These are phyloP conservation scores for Tricholoma matsutake DNA, from an alignment of 768 basidiomycete species.

Conservation along the genomic window DNA sequence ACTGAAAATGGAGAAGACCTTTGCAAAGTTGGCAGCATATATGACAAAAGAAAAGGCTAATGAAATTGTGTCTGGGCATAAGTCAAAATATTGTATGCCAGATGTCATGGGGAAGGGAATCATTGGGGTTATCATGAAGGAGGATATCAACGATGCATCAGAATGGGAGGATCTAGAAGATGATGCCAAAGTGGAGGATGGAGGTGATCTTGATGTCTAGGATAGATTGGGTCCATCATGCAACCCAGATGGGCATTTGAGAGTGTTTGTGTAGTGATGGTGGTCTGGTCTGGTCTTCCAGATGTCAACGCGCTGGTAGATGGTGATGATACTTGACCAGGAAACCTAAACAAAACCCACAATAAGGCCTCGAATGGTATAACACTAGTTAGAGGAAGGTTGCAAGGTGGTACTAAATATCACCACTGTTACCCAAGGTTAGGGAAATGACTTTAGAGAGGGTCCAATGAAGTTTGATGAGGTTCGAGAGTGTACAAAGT, in stretches of 20 bases:
- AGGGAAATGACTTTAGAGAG: too few relatives aligned
- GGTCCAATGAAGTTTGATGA: too few relatives aligned
- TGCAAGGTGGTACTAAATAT: too few relatives aligned
- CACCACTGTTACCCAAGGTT: too few relatives aligned
- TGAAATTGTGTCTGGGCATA: not conserved
- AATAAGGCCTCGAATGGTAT: too few relatives aligned
- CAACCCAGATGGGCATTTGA: too few relatives aligned
- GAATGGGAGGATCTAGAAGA: not conserved
- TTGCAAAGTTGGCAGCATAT: conserved; percentile 15
- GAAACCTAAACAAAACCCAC: too few relatives aligned
- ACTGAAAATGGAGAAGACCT: conserved; percentile 26
- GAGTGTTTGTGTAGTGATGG: not conserved
- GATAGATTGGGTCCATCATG: too few relatives aligned
- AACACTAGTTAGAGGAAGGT: too few relatives aligned
- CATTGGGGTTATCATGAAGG: not conserved
- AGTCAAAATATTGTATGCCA: conserved; percentile 1
- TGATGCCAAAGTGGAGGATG: not conserved
- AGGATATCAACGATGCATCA: not conserved
- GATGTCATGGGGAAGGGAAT: conserved; percentile 6
- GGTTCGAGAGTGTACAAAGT: too few relatives aligned
- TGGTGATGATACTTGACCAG: too few relatives aligned
- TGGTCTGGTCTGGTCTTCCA: not conserved
- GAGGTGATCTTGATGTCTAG: not conserved
- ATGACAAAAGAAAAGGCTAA: conserved; percentile 14
- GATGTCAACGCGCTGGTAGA: not conserved